Base-by-base conservation (phyloP, 2,329 filamentous ascomycete species). In the Exutisphaerella laricina region DNA sequence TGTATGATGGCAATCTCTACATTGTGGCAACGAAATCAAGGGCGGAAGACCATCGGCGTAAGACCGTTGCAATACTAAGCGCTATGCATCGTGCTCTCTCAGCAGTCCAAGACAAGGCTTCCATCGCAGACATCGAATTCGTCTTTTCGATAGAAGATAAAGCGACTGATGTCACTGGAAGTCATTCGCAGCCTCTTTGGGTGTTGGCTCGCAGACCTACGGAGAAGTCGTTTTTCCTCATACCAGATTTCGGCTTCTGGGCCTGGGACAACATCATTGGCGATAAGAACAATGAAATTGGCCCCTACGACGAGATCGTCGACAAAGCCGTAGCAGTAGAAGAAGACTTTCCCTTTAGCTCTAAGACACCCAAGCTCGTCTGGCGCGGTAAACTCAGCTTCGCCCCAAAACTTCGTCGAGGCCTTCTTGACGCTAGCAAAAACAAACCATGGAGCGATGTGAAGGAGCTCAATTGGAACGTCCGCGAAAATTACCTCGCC, bases 211-310 rank as follows among this genome's bases (percentile, higher is more conserved):
- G 49, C 5, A 45, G 50, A 29, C 50, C 53, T 61, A 35, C 60
- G 50, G 25, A 64, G n/a, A 63, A 70, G 23, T 57, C 57, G 5
- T 56, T 64, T 10, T 75, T 72, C 71, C 59, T 75, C 13, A 71
- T 75, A 59, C 72, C 73, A 0, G 72, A 75, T 48, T 75, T 75
- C 46, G 71, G 70, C 20, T 73, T 70, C 57, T 76, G 70, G 70
- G 65, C 68, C 4, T 74, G 68, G 16, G 63, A 70, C 16, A 65
- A 74, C 33, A 70, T 68, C 40, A 72, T 72, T 64, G 73, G 71
- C 57, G 66, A 58, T 14, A 33, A 45, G 34, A 51, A 53, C 33
- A 54, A 56, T 34, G 43, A 54, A 38, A 45, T 53, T 20, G 51
- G 53, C 3, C 45, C 51, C n/a, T 52, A 60, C 48, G 14, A 62